phyloP scores from a whole-genome alignment of 1,284 basidiomycete genomes.

The Apiotrichum brassicae region DNA sequence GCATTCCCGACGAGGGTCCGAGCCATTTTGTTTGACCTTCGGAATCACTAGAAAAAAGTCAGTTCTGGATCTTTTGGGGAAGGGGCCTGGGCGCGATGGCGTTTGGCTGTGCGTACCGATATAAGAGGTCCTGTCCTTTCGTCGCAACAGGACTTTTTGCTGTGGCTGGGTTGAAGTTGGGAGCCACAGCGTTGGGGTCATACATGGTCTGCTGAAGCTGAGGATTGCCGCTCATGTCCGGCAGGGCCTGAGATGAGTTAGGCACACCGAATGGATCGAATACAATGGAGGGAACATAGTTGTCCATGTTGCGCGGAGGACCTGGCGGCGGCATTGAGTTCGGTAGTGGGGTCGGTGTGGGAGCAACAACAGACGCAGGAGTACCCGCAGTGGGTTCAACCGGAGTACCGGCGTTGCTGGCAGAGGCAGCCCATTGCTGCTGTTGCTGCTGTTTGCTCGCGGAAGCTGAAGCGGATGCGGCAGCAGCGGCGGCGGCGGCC shows the following conservation, averaged over 20 bases:
- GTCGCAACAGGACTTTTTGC: conserved; percentile 3
- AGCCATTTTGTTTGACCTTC: conserved; percentile 34
- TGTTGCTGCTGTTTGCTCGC: conserved; percentile 1
- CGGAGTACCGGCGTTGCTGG: neutral
- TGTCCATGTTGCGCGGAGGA: neutral
- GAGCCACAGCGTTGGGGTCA: conserved; percentile 6
- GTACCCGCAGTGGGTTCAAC: conserved; percentile 1
- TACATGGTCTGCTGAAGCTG: conserved; percentile 13
- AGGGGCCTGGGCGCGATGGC: neutral
- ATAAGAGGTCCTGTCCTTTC: conserved; percentile 22
- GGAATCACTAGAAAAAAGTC: conserved; percentile 14
- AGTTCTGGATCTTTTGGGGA: neutral
- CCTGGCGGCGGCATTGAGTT: neutral
- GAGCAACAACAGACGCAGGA: neutral
- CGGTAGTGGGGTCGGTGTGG: neutral
- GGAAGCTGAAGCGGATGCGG: neutral
- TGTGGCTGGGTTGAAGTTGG: conserved; percentile 1
- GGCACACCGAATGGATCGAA: conserved; percentile 16
- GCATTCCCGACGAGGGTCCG: conserved; percentile 35
- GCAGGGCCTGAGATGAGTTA: conserved; percentile 2
- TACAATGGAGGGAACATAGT: conserved; percentile 15
- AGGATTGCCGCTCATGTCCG: conserved; percentile 10
- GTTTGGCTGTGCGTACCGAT: conserved; percentile 16
- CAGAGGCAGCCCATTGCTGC: neutral
- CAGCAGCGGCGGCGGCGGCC: neutral